Evolutionary conservation across 2,329 filamentous ascomycete genomes (phyloP), one percentile per base, ranked within the genome.

Genomic region (Elsinoe ampelina): DNA sequence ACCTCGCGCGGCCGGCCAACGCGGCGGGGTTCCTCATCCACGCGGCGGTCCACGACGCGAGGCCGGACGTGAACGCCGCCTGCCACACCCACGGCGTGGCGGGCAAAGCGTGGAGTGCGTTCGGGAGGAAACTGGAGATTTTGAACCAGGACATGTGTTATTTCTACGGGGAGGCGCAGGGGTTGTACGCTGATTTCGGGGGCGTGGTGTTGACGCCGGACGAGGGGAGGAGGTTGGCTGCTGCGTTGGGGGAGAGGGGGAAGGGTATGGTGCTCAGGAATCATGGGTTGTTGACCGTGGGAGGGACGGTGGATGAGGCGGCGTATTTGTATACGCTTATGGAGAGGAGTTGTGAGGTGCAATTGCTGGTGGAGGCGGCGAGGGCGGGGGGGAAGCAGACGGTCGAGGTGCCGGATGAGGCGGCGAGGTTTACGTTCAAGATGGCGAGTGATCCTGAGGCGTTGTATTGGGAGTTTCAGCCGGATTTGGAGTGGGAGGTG

Each of bases 301-400:
- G 86, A 3, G 64, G 69, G 5, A 89, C 86, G 0, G 85, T 89
- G 1, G 86, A 89, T 65, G 86, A 89, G 69, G 86, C 86, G 1
- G 82, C 82, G 0, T 89, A 84, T 67, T 68, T 88, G 54, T 86
- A 87, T 65, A 82, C 80, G 0, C 71, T 85, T 43, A 75, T 88
- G 67, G 86, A 89, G 68, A 76, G 84, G 50, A 82, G 79, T 47
- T 89, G 86, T 66, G 77, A 81, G 57, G 78, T 86, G 32, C 85
- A 89, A 71, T 72, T 88, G 54, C 72, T 78, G 62, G 81, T 83
- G 36, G 86, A 89, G 70, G 84, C 85, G 0, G 85, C 86, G 0
- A 79, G 77, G 1, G 77, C 74, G 11, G 77, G 77, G 41, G 74
- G 75, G 0, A 63, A 80, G 10, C 67, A 72, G 34, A 82, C 82